Conservation (phyloP, 179 eudicot genomes). For the Beta lomatogona region DNA sequence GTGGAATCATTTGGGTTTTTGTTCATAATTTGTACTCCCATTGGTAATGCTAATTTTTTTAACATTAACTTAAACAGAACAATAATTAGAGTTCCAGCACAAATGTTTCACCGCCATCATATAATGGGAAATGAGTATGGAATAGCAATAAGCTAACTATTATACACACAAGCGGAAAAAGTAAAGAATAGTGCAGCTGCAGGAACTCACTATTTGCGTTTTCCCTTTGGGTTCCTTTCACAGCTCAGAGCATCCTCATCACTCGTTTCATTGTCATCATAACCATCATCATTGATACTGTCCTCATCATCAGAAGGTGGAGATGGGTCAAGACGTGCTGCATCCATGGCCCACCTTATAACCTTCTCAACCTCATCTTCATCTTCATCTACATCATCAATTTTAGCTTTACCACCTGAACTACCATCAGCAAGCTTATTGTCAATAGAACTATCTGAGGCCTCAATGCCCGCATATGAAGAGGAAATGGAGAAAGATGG, state of each 20-base stretch:
- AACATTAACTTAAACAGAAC: too few relatives aligned
- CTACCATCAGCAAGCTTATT: conserved; percentile 19
- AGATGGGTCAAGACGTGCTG: conserved; percentile 89
- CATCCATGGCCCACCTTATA: conserved; percentile 85
- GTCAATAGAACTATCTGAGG: conserved; percentile 15
- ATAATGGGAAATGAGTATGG: background rate
- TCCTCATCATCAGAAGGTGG: conserved; percentile 59
- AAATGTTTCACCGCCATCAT: background rate
- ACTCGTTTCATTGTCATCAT: conserved; percentile 20
- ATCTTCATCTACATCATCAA: conserved; percentile 37
- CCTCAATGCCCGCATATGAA: conserved; percentile 16
- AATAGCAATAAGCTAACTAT: background rate
- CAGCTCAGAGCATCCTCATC: conserved; percentile 25
- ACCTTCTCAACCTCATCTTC: conserved; percentile 83
- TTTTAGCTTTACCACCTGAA: conserved; percentile 11
- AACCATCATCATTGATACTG: conserved; percentile 5
- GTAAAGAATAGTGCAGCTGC: conserved; percentile 5
- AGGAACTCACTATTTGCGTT: conserved; percentile 37
- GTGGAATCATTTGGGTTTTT: background rate
- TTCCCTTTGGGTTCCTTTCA: conserved; percentile 31
- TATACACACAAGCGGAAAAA: background rate
- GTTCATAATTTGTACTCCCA: background rate
- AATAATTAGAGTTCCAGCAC: background rate
- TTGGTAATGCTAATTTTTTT: too few relatives aligned
- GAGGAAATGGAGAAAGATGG: conserved; percentile 36